These are phyloP conservation scores for Ampelocalamus luodianensis DNA, from an alignment of 176 grass and related monocot species.

Conservation along the genomic window DNA sequence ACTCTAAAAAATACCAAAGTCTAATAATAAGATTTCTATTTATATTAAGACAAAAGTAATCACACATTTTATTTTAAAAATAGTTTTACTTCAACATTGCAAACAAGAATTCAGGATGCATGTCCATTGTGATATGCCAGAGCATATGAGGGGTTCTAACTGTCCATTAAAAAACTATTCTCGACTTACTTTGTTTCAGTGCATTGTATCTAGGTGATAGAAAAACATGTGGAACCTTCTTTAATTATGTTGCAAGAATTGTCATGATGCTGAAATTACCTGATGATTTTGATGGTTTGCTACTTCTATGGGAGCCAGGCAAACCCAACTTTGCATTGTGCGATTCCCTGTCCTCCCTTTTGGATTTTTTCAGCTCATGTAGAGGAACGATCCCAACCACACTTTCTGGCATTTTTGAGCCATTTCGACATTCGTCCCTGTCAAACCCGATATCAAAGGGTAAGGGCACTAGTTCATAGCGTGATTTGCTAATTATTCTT, in stretches of 20 bases:
- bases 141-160: not conserved
- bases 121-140: not conserved
- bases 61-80: conserved; percentile 24
- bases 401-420: conserved; percentile 43
- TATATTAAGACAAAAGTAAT: not conserved
- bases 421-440: conserved; percentile 36
- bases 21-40: conserved; percentile 13
- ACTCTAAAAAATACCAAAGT: not conserved
- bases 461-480: conserved; percentile 50
- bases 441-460: conserved; percentile 43
- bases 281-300: conserved; percentile 50
- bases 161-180: not conserved
- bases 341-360: conserved; percentile 46
- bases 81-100: conserved; percentile 15
- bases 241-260: conserved; percentile 28
- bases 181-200: conserved; percentile 21
- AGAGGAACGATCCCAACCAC: conserved; percentile 53
- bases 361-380: conserved; percentile 62
- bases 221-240: conserved; percentile 8
- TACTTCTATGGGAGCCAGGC: conserved; percentile 41
- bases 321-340: conserved; percentile 8
- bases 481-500: conserved; percentile 78
- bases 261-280: conserved; percentile 52
- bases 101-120: not conserved
- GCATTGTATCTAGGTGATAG: conserved; percentile 17